Evolutionary conservation across 2,329 filamentous ascomycete genomes (phyloP), one percentile per base, ranked within the genome.

Genomic region (Ophiostoma sp.): DNA sequence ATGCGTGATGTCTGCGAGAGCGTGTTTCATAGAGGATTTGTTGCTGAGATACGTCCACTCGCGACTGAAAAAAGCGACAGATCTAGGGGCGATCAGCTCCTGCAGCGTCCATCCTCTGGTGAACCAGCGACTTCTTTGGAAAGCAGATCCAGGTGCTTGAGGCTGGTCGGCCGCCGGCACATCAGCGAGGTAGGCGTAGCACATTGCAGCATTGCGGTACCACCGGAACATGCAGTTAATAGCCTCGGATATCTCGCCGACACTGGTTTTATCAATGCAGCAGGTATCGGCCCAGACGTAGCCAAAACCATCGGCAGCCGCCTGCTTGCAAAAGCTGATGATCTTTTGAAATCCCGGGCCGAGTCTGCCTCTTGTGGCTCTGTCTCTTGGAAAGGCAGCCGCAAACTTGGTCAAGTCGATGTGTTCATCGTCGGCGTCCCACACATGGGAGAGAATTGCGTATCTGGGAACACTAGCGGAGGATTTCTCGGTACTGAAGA

Each of bases 101-200:
- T 90, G 89, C 73, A 89, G 80, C 0, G 88, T 91, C 75, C 87
- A 85, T n/a, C 78, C 78, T 85, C 83, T 73, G 0, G 74, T 77
- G 68, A 79, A 79, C 78, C 79, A 80, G 10, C 75, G 62, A 48
- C 73, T 74, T 15, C 20, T 60, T 2, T 44, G 41, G 20, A 71
- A 71, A 6, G 69, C 69, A 10, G 69, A 71, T 1, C 5, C 67
- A 1, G 1, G 4, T 11, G 1, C n/a, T n/a, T n/a, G n/a, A n/a
- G 7, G 4, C 10, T 6, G n/a, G 11, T 5, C 52, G 2, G 57
- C 66, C 67, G n/a, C 2, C 6, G 10, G 67, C 0, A 72, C 67
- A 23, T 72, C 71, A 5, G 31, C 6, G 1, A 70, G 67, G 4
- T 67, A 69, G 11, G 36, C 69, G 17, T 70, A 72, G 52, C 69